Base-by-base conservation (phyloP, 345 rosid species). In the Linum lewisii region DNA sequence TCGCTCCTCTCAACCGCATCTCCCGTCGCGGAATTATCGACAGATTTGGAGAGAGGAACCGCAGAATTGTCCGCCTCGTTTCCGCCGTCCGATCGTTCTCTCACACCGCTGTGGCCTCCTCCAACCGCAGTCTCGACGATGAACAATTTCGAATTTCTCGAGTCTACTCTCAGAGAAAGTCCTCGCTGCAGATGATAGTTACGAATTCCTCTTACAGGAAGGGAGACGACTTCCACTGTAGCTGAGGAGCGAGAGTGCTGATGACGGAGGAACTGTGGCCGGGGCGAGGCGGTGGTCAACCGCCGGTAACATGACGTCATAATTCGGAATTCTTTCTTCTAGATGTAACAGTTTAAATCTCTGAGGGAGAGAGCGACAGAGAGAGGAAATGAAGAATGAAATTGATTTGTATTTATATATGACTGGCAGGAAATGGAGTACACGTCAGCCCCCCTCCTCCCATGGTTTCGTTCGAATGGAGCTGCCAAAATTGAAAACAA, bases 231-330 rank as follows among this genome's bases (percentile, higher is more conserved):
- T 65, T 72, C 68, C 55, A 56, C 60, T 47, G 70, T 38, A 26
- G 69, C 34, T 56, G 79, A 36, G 64, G 63, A 25, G 68, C 61
- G 56, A 69, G 56, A 51, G 68, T 59, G 24, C 67, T 32, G 58
- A 59, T n/a, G 25, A 5, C 24, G 56, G 15, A 11, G 56, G 23
- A 22, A 22, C 3, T 19, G 10, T 21, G 24, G 24, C 56, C 74
- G 53, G 15, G 55, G 21, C 32, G 72, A 51, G 20, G 58, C 78
- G 76, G 67, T 63, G 63, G 70, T 65, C 63, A 79, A 63, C 66
- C 80, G 81, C 73, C 75, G 63, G 78, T 71, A 68, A 71, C 70
- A 75, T 45, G 84, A 79, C 49, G 81, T 69, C 97, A 90, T 85
- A 69, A 15, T 47, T 20, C 20, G n/a, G 56, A 52, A 20, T n/a